These are phyloP conservation scores for Hirschioporus abietinus DNA, from an alignment of 768 basidiomycete species.

Conservation along the genomic window DNA sequence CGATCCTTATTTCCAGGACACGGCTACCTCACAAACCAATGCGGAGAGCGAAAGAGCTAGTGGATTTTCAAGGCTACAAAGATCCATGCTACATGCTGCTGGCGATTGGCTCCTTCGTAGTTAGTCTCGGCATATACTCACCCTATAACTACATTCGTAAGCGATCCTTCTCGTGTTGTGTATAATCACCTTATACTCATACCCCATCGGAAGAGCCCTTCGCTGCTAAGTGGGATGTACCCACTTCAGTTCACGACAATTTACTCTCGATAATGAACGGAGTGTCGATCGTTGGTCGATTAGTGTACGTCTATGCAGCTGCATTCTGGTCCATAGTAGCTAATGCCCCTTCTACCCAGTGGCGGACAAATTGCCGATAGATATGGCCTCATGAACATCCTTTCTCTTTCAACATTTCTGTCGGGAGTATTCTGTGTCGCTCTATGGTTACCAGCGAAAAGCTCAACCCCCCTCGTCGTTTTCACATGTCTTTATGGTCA, in stretches of 20 bases:
- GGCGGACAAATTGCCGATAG: not conserved
- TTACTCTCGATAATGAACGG: conserved; percentile 28
- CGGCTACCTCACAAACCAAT: conserved; percentile 20
- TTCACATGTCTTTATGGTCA: conserved; percentile 27
- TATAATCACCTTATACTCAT: not conserved
- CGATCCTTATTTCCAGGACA: conserved; percentile 23
- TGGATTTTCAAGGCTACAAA: conserved; percentile 24
- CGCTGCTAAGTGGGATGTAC: not conserved
- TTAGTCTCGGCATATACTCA: not conserved
- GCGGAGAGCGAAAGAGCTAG: conserved; percentile 16
- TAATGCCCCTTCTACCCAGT: not conserved
- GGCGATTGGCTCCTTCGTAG: conserved; percentile 18
- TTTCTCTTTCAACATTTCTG: conserved; percentile 20
- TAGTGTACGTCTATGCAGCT: conserved; percentile 15
- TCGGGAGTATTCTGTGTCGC: conserved; percentile 22
- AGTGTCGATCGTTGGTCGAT: conserved; percentile 22
- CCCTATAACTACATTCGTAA: not conserved
- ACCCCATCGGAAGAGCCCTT: not conserved
- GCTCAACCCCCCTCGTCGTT: conserved; percentile 18
- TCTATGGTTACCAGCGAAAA: conserved; percentile 25
- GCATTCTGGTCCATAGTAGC: not conserved
- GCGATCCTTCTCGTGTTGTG: not conserved
- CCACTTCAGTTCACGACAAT: conserved; percentile 6
- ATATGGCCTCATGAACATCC: conserved; percentile 19
- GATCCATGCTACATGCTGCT: conserved; percentile 19